Conservation (phyloP, 2,329 filamentous ascomycete species). For the Colletotrichum spinosum region DNA sequence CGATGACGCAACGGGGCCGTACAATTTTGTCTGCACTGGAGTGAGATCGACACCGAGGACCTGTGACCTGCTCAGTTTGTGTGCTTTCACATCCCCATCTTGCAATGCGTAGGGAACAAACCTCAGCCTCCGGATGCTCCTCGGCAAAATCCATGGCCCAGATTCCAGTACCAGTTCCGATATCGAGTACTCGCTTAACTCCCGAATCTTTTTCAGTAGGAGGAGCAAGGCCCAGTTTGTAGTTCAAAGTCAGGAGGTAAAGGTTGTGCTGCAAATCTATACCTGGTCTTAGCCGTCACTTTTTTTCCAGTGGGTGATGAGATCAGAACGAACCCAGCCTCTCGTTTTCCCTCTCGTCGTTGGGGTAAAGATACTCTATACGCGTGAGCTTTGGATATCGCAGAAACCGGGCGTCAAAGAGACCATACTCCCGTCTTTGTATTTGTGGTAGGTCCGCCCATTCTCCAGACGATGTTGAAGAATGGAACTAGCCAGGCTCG, state of each 20-base stretch:
- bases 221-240: slow-evolving; percentile 45
- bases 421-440: slow-evolving; percentile 42
- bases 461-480: too few species aligned
- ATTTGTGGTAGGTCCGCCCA: too few species aligned
- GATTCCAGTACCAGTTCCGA: slow-evolving; percentile 27
- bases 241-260: slow-evolving; percentile 45
- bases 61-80: too few species aligned
- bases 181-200: slow-evolving; percentile 38
- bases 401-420: too few species aligned
- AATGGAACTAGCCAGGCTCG: too few species aligned
- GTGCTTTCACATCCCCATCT: too few species aligned
- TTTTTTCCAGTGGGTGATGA: too few species aligned
- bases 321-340: slow-evolving; percentile 35
- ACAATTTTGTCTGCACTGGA: slow-evolving; percentile 48
- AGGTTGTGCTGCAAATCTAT: slow-evolving; percentile 51
- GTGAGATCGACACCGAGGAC: slow-evolving; percentile 48
- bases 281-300: too few species aligned
- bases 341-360: slow-evolving; percentile 44
- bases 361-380: slow-evolving; percentile 42
- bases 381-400: too few species aligned
- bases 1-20: too few species aligned
- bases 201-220: slow-evolving; percentile 8
- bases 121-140: slow-evolving; percentile 41
- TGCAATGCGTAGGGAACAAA: too few species aligned
- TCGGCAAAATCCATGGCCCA: slow-evolving; percentile 39